Percentiles rank a stretch among this genome's conserved stretches.
Conservation (phyloP, 23 red algal species). For the Gracilaria domingensis region DNA sequence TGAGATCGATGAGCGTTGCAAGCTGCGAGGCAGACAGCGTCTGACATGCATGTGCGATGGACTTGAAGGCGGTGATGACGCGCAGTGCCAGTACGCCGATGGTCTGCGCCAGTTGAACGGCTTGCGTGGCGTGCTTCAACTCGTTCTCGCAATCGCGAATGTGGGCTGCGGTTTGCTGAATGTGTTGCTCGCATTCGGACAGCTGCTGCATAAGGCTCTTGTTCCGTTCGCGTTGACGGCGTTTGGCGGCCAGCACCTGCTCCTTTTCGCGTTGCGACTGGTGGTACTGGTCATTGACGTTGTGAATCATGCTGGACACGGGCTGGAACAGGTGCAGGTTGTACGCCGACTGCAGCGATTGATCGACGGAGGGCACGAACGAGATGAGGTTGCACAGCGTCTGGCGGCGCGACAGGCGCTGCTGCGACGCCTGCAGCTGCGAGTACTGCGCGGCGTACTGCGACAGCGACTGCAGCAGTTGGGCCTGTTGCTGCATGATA, state of each 20-base stretch:
- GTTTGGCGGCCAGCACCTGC: neutral
- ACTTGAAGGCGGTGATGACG: neutral
- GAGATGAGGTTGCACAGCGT: conserved; percentile 1
- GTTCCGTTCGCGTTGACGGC: neutral
- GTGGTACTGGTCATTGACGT: neutral
- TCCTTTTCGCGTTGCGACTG: neutral
- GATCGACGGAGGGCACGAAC: conserved; percentile 1
- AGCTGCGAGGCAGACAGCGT: neutral
- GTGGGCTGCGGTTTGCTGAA: neutral
- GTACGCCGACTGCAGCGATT: neutral
- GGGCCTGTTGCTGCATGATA: neutral
- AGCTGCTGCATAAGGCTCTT: neutral
- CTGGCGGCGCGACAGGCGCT: neutral
- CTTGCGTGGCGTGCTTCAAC: neutral
- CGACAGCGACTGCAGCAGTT: conserved; percentile 3
- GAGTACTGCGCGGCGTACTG: conserved; percentile 7
- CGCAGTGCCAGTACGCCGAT: neutral
- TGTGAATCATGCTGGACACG: neutral
- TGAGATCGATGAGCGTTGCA: conserved; percentile 19
- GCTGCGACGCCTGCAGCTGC: neutral
- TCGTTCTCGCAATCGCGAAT: neutral
- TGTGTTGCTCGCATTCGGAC: neutral
- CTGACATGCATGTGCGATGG: conserved; percentile 1
- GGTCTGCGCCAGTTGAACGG: neutral
- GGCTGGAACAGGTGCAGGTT: neutral